Evolutionary conservation across 108 stramenopile species (phyloP).

Genomic region (Skeletonema costatum): DNA sequence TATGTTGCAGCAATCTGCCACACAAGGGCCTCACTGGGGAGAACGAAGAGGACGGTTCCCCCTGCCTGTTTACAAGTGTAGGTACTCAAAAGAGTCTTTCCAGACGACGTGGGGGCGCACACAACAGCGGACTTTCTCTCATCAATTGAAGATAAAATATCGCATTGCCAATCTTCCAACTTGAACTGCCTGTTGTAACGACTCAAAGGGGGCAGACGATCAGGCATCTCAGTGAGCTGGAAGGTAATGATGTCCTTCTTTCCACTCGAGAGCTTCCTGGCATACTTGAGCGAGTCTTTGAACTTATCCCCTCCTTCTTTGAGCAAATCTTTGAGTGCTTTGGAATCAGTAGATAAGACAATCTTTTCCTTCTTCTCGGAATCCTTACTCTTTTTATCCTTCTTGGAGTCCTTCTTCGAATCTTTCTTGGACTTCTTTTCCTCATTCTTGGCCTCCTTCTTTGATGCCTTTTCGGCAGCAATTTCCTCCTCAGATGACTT

Average conservation of each 20-base stretch:
- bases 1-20: constrained; percentile 99
- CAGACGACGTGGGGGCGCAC: constrained; percentile 97
- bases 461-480: constrained; percentile 77
- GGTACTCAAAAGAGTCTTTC: constrained; percentile 98
- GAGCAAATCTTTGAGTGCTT: constrained; percentile 73
- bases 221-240: constrained; percentile 96
- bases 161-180: constrained; percentile 98
- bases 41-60: constrained; percentile 94
- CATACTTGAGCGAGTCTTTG: constrained; percentile 94
- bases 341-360: constrained; percentile 69
- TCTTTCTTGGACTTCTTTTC: constrained; percentile 85
- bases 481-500: constrained; percentile 77
- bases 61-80: constrained; percentile 93
- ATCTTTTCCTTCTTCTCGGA: constrained; percentile 72
- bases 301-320: constrained; percentile 88
- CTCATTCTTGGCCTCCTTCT: constrained; percentile 83
- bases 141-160: constrained; percentile 92
- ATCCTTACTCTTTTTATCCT: constrained; percentile 79
- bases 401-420: constrained; percentile 66
- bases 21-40: constrained; percentile 98
- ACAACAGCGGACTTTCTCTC: constrained; percentile 92
- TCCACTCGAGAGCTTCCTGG: constrained; percentile 88
- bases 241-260: constrained; percentile 89
- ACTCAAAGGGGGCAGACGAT: constrained; percentile 97
- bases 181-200: constrained; percentile 93